Evolutionary conservation across 257 asterid genomes (phyloP), one percentile per base, ranked within the genome.

Genomic region (Solanum sitiens): DNA sequence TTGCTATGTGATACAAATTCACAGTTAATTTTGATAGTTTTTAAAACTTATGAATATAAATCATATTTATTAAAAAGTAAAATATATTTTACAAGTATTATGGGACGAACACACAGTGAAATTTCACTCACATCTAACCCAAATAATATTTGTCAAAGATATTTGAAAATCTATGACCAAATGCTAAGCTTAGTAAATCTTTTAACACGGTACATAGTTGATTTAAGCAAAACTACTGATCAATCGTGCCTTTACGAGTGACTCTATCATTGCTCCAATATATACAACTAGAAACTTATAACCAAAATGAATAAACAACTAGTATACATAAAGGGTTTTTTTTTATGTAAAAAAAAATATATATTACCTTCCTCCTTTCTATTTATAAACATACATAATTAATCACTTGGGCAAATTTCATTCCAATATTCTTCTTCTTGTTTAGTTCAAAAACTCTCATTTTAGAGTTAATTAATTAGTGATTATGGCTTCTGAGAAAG

Each of bases 401-500:
- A 80, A 80, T 47, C 25, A 47, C 44, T 50, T 27, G 44, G 42
- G 68, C 14, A 77, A 80, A 80, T 30, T 68, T 47, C 27, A 80
- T 30, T 80, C 68, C 68, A 50, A 15, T 50, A 47, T 30, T 47
- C 67, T 30, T 27, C 25, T 47, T 47, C 85, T 80, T 45, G 4
- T 77, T 77, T 13, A 72, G 65, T 16, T 47, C 44, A 37, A 80
- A 32, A 45, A 47, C 68, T 80, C 67, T 44, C 42, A 47, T 11
- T 47, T 13, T 13, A 80, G 15, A 80, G 85, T 61, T 12, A 16
- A 84, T 56, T 27, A 79, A n/a, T 67, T 74, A 71, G 42, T 14
- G 13, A 94, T 61, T n/a, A 61, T 95, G 98, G 96, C 98, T 85
- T 91, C 95, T 47, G 98, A 95, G 92, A 94, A 94, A 83, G 94